Conservation (phyloP, 2,329 filamentous ascomycete species). For the Aspergillus spinulosporus region DNA sequence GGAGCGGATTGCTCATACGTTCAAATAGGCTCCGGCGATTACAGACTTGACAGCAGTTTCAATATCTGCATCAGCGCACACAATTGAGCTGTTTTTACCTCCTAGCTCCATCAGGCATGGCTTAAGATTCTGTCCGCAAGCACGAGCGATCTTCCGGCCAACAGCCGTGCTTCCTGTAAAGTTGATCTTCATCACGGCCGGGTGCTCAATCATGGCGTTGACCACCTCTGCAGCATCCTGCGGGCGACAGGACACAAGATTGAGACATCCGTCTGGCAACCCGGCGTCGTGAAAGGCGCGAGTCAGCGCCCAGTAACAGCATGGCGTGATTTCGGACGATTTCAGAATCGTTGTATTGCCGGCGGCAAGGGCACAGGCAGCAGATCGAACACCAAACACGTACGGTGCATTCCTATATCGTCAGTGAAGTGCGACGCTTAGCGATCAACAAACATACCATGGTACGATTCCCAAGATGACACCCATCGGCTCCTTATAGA, state of each 20-base stretch:
- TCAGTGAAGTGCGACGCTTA: background rate
- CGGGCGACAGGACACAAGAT: constrained; percentile 37
- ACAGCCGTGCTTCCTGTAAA: constrained; percentile 50
- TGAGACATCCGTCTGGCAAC: constrained; percentile 44
- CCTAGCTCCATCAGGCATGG: constrained; percentile 73
- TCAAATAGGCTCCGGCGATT: constrained; percentile 35
- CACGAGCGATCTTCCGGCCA: constrained; percentile 43
- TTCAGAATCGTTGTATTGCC: constrained; percentile 63
- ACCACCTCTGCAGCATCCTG: constrained; percentile 38
- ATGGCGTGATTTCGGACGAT: constrained; percentile 6
- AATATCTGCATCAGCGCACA: constrained; percentile 76
- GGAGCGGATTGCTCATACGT: constrained; percentile 24
- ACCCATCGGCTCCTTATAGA: constrained; percentile 71
- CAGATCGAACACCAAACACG: constrained; percentile 52
- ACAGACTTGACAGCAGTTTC: constrained; percentile 55
- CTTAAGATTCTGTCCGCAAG: constrained; percentile 46
- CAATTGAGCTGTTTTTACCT: constrained; percentile 75
- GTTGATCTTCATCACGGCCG: constrained; percentile 43
- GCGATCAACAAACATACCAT: constrained; percentile 45
- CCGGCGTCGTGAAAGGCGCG: constrained; percentile 45
- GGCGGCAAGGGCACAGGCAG: constrained; percentile 63
- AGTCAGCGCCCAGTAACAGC: constrained; percentile 50
- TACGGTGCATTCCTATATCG: constrained; percentile 53
- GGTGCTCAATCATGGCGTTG: constrained; percentile 40
- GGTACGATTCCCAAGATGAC: constrained; percentile 74